Base-by-base conservation (phyloP, 108 stramenopile genomes). In the Mediolabrus comicus region DNA sequence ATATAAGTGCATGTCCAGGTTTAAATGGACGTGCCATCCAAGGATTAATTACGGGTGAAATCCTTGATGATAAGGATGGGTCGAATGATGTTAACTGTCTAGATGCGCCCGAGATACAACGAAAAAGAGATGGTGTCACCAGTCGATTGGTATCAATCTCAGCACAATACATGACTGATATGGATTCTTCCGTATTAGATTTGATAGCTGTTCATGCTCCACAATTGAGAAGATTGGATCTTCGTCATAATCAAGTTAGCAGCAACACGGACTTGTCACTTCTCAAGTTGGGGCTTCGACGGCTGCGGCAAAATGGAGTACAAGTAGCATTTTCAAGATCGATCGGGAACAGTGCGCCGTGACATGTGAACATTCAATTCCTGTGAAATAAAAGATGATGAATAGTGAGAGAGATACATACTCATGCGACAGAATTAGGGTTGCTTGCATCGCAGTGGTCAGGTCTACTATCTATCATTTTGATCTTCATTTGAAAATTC, bases 111-210 rank as follows among this genome's bases (percentile, higher is more conserved):
- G 19, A 52, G 14, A n/a, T n/a, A n/a, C 14, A 38, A n/a, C 25
- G 11, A 19, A 64, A 29, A 51, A 35, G 16, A 41, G 26, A 22
- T 13, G 30, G 9, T 14, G 32, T 41, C 16, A 27, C 17, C 10
- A 74, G 72, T 38, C 63, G 59, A 35, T 58, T 74, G 24, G 66
- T 32, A 26, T 51, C 62, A 25, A 66, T 74, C 34, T 24, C 36
- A 17, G 65, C 73, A 29, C 58, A 49, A 10, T 74, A 59, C 38
- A 58, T 65, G 22, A 41, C 36, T 3, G 73, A 55, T 19, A 27
- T 66, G 29, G 65, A 74, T 53, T 33, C 17, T 25, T 36, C 27
- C 14, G 26, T 66, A 35, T 59, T 74, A 26, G 49, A 74, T 30
- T 53, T 19, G 26, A 11, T 74, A 43, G 27, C 35, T 36, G 34